phyloP scores from a whole-genome alignment of 2,329 filamentous ascomycete species.

The Raffaelea deltoideospora region DNA sequence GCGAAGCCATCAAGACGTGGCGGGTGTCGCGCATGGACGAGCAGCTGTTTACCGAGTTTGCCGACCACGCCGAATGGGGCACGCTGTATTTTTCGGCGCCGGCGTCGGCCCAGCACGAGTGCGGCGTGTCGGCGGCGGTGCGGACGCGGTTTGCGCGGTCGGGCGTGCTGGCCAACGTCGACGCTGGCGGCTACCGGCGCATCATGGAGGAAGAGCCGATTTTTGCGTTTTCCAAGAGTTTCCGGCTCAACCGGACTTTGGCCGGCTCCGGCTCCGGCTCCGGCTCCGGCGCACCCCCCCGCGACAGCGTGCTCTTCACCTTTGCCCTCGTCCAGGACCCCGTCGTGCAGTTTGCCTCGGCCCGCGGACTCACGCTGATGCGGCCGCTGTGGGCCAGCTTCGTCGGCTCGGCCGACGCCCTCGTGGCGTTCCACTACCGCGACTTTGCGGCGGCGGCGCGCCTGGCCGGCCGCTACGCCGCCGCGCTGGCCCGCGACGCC shows the following conservation, averaged over 20 bases:
- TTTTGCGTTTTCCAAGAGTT: conserved; percentile 60
- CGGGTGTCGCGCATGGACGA: conserved; percentile 43
- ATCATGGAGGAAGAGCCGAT: conserved; percentile 69
- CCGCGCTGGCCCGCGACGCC: conserved; percentile 55
- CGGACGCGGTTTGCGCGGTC: conserved; percentile 55
- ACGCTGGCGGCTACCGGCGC: conserved; percentile 33
- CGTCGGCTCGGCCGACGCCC: conserved; percentile 42
- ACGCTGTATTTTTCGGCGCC: conserved; percentile 64
- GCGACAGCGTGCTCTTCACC: conserved; percentile 53
- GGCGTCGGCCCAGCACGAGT: conserved; percentile 50
- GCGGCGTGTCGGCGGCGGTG: conserved; percentile 50
- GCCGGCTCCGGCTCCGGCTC: neutral
- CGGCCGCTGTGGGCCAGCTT: conserved; percentile 65
- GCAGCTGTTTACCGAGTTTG: conserved; percentile 57
- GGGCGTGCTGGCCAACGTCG: conserved; percentile 48
- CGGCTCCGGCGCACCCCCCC: conserved; percentile 9
- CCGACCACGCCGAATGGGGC: conserved; percentile 73
- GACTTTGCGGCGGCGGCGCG: conserved; percentile 49
- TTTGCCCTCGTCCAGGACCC: conserved; percentile 63
- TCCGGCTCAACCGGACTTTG: conserved; percentile 23
- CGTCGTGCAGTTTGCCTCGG: conserved; percentile 62
- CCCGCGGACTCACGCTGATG: conserved; percentile 63
- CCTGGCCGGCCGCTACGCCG: conserved; percentile 56
- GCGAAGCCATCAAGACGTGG: conserved; percentile 44
- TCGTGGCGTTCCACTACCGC: conserved; percentile 59